Evolutionary conservation across 352 stramenopile genomes (phyloP).

Genomic region (Thraustotheca clavata): DNA sequence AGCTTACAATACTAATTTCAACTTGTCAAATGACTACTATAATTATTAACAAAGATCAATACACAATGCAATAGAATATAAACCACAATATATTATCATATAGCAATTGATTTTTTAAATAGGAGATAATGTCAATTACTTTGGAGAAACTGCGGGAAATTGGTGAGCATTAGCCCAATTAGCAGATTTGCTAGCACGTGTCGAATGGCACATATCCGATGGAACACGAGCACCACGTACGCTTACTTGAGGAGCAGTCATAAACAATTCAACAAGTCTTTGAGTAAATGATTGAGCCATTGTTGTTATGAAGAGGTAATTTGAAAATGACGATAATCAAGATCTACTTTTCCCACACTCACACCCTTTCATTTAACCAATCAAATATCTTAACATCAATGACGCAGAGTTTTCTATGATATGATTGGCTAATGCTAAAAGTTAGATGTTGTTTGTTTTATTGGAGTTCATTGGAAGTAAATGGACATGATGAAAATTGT

Average conservation of each 20-base stretch:
- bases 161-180: slow-evolving; percentile 6
- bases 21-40: no score
- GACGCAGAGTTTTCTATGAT: background rate
- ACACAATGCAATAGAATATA: no score
- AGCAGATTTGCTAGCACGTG: background rate
- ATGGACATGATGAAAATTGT: no score
- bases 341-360: no score
- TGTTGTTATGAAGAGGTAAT: background rate
- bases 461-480: no score
- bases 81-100: no score
- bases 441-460: no score
- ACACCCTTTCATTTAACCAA: background rate
- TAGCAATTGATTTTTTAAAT: no score
- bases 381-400: background rate
- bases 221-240: slow-evolving; percentile 11
- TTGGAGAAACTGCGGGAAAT: slow-evolving; percentile 13
- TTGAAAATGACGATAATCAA: background rate
- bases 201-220: slow-evolving; percentile 7
- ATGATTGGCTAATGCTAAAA: background rate
- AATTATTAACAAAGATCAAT: no score
- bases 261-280: slow-evolving; percentile 17
- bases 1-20: no score
- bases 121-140: no score
- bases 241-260: slow-evolving; percentile 7
- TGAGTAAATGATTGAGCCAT: slow-evolving; percentile 6